phyloP scores from a whole-genome alignment of 2,329 filamentous ascomycete species.

The Alternaria postmessia region DNA sequence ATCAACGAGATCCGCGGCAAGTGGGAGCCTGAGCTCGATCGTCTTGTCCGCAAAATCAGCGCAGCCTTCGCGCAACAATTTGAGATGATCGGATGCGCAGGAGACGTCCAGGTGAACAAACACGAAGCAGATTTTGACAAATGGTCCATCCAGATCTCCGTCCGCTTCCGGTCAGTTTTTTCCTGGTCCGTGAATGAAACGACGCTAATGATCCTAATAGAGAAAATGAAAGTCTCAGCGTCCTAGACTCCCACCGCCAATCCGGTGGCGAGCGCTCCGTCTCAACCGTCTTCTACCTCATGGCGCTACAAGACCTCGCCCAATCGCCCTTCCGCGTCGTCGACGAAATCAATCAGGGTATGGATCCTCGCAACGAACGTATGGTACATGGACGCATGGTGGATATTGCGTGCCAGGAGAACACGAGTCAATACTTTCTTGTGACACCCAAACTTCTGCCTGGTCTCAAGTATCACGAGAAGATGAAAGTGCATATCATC shows the following conservation, averaged over 20 bases:
- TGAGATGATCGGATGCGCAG: constrained; percentile 90
- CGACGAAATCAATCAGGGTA: constrained; percentile 99
- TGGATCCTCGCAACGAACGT: constrained; percentile 98
- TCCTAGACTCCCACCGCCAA: constrained; percentile 90
- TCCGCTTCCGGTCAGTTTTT: constrained; percentile 81
- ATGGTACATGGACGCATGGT: constrained; percentile 99
- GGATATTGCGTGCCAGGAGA: constrained; percentile 89
- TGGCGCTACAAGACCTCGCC: constrained; percentile 93
- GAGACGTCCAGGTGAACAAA: constrained; percentile 88
- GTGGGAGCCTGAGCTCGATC: constrained; percentile 87
- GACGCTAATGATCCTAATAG: constrained; percentile 21
- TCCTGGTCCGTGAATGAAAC: background rate
- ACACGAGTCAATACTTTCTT: constrained; percentile 84
- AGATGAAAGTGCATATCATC: constrained; percentile 95
- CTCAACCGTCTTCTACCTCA: constrained; percentile 98
- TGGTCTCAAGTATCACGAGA: constrained; percentile 82
- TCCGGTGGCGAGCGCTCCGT: constrained; percentile 96
- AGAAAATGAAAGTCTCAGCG: constrained; percentile 79
- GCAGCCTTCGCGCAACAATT: constrained; percentile 94
- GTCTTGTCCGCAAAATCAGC: constrained; percentile 80
- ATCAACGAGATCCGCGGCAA: constrained; percentile 72
- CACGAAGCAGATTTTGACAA: constrained; percentile 88
- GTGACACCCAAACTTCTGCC: constrained; percentile 95
- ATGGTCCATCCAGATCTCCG: constrained; percentile 92
- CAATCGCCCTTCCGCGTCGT: constrained; percentile 97